Evolutionary conservation across 2,329 filamentous ascomycete genomes (phyloP).

Genomic region (Sporothrix brunneoviolacea): DNA sequence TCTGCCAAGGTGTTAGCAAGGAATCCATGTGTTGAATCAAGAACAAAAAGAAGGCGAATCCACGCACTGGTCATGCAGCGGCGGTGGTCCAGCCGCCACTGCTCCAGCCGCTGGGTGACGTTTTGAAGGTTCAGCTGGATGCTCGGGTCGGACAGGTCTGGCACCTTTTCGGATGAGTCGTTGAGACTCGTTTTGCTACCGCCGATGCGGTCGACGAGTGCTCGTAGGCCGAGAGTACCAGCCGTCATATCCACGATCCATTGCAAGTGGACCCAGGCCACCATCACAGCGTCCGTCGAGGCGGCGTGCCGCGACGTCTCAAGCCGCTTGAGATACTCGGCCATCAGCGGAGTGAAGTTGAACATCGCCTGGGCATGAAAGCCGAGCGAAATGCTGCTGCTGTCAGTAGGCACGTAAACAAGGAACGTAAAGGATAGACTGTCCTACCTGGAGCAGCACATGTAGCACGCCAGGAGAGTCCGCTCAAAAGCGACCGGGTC

Average conservation of each 20-base stretch:
- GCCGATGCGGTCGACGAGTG: neutral
- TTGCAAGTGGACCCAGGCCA: constrained; percentile 14
- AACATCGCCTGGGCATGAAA: constrained; percentile 11
- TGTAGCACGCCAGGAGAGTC: constrained; percentile 14
- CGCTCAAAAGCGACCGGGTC: constrained; percentile 11
- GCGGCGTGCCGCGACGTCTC: constrained; percentile 8
- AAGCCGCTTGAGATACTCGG: constrained; percentile 5
- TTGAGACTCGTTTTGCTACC: no score
- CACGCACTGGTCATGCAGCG: constrained; percentile 13
- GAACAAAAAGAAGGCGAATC: neutral
- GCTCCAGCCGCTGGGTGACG: constrained; percentile 5
- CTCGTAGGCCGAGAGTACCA: neutral
- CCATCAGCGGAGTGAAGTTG: constrained; percentile 10
- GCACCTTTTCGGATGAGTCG: neutral
- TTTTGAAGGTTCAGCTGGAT: constrained; percentile 10
- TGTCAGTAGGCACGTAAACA: no score
- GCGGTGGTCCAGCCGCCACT: constrained; percentile 11
- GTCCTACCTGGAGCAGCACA: constrained; percentile 6
- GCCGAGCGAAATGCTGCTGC: constrained; percentile 7
- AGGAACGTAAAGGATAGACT: neutral
- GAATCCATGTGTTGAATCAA: neutral
- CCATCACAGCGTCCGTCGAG: neutral
- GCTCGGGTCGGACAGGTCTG: neutral
- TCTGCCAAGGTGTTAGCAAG: constrained; percentile 1
- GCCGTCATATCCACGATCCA: constrained; percentile 8